These are phyloP conservation scores for Aquanectria penicillioides DNA, from an alignment of 2,329 filamentous ascomycete genomes.

Conservation along the genomic window DNA sequence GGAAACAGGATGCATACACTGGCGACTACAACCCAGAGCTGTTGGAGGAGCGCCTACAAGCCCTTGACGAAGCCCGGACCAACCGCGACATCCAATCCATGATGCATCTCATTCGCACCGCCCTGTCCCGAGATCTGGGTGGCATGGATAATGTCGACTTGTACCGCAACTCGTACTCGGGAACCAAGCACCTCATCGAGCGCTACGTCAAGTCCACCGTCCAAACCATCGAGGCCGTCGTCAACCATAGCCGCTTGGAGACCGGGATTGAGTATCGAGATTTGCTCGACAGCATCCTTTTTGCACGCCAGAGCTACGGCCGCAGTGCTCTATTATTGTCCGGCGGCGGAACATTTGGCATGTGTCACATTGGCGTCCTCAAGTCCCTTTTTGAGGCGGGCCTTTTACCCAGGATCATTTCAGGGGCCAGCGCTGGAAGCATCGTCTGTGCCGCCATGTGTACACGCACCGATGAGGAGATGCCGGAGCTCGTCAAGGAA, in stretches of 20 bases:
- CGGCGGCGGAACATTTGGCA: constrained; percentile 88
- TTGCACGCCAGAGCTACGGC: constrained; percentile 83
- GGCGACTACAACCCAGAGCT: constrained; percentile 77
- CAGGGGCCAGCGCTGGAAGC: constrained; percentile 86
- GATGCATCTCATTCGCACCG: constrained; percentile 83
- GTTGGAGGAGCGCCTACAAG: constrained; percentile 73
- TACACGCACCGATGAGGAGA: constrained; percentile 79
- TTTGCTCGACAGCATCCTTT: constrained; percentile 74
- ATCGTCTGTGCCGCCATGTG: constrained; percentile 87
- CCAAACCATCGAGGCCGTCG: constrained; percentile 76
- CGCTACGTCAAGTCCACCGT: constrained; percentile 84
- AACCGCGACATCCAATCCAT: constrained; percentile 79
- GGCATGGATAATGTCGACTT: constrained; percentile 86
- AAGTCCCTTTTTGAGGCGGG: constrained; percentile 81
- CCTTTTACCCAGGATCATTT: constrained; percentile 86
- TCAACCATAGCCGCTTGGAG: constrained; percentile 66
- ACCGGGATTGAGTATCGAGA: constrained; percentile 67
- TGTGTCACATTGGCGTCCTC: constrained; percentile 90
- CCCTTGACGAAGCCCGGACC: constrained; percentile 78
- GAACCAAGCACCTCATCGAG: constrained; percentile 89
- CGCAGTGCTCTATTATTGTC: constrained; percentile 84
- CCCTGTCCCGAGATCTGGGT: constrained; percentile 82
- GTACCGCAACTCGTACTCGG: constrained; percentile 85
- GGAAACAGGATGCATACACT: constrained; percentile 75
- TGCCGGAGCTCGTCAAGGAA: constrained; percentile 72